Percentiles rank a stretch among this genome's conserved stretches.
phyloP scores from a whole-genome alignment of 306 rosid species.

The Lotus japonicus region DNA sequence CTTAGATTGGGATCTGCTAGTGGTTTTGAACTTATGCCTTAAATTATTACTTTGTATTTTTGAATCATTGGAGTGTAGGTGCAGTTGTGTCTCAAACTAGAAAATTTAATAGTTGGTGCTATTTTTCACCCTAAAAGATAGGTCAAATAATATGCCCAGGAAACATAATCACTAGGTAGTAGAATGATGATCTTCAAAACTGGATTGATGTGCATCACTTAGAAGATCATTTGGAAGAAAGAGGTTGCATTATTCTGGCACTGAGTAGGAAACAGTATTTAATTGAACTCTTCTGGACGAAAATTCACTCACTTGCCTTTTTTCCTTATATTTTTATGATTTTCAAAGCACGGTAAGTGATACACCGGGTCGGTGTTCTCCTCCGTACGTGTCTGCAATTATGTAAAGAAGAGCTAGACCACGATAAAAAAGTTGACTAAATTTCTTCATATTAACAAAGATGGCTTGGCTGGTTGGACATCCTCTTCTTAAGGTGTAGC shows the following conservation, averaged over 20 bases:
- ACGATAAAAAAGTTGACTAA: conserved; percentile 5
- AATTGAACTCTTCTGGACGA: not conserved
- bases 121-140: not conserved
- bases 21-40: not conserved
- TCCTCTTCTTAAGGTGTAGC: conserved; percentile 18
- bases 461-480: conserved; percentile 13
- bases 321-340: not conserved
- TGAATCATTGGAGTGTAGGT: not conserved
- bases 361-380: not conserved
- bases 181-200: not conserved
- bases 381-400: not conserved
- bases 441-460: conserved; percentile 18
- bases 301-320: not conserved
- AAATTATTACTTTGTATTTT: not conserved
- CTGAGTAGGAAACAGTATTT: not conserved
- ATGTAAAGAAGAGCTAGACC: conserved; percentile 2
- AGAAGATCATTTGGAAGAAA: not conserved
- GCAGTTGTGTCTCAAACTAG: not conserved
- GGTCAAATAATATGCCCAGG: not conserved
- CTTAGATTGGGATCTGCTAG: not conserved
- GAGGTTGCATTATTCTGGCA: not conserved
- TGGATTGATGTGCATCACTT: not conserved
- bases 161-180: not conserved
- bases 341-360: not conserved
- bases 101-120: not conserved